A percentile compares a stretch with the other conserved stretches of the same genome.
phyloP scores from a whole-genome alignment of 1,284 basidiomycete genomes.

The Amylostereum areolatum region DNA sequence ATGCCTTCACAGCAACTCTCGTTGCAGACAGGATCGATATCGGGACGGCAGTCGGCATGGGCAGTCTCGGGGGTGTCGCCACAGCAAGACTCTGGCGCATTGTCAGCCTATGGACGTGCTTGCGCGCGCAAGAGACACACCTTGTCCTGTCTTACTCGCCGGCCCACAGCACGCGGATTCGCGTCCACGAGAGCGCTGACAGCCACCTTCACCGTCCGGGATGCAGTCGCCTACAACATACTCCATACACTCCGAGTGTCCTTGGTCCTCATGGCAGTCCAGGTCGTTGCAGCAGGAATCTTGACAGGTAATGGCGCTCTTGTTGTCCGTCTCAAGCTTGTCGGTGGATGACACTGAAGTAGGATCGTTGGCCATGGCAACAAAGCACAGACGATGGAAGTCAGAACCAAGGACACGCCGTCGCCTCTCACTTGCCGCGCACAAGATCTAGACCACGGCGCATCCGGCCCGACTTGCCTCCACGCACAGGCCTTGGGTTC shows the following conservation, averaged over 20 bases:
- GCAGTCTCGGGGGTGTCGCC: neutral
- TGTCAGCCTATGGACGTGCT: neutral
- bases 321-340: too few relatives aligned
- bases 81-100: neutral
- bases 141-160: neutral
- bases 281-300: too few relatives aligned
- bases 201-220: constrained; percentile 9
- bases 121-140: constrained; percentile 1
- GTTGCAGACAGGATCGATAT: neutral
- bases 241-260: neutral
- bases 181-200: constrained; percentile 4
- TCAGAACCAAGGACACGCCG: too few relatives aligned
- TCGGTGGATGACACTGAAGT: too few relatives aligned
- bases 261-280: too few relatives aligned
- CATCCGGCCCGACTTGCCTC: too few relatives aligned
- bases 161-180: constrained; percentile 1
- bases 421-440: too few relatives aligned
- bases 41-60: neutral
- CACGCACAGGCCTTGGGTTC: too few relatives aligned
- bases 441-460: too few relatives aligned
- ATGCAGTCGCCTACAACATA: constrained; percentile 7
- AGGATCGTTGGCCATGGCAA: too few relatives aligned
- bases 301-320: too few relatives aligned
- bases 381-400: too few relatives aligned
- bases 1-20: neutral